These are phyloP conservation scores for Candida corydali DNA, from an alignment of 805 yeast genomes.

Conservation along the genomic window DNA sequence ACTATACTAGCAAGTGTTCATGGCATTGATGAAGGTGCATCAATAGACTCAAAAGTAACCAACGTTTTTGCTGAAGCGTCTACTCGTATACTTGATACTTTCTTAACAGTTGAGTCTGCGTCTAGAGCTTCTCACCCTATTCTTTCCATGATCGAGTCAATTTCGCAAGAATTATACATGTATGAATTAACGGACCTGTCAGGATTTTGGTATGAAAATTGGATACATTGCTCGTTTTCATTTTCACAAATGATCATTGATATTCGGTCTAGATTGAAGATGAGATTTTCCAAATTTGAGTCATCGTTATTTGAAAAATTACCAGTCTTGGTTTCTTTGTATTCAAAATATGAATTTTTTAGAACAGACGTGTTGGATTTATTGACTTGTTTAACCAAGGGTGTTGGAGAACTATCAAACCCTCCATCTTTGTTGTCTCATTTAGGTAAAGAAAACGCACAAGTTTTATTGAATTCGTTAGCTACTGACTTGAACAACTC, in stretches of 20 bases:
- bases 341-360: slow-evolving; percentile 44
- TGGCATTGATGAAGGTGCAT: slow-evolving; percentile 44
- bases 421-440: slow-evolving; percentile 82
- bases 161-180: slow-evolving; percentile 31
- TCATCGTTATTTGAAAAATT: slow-evolving; percentile 50
- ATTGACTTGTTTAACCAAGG: slow-evolving; percentile 53
- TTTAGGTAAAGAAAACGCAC: slow-evolving; percentile 63
- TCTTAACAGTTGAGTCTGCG: slow-evolving; percentile 48
- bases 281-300: slow-evolving; percentile 64
- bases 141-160: slow-evolving; percentile 43
- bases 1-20: slow-evolving; percentile 51
- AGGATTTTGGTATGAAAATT: slow-evolving; percentile 46
- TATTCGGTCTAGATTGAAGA: slow-evolving; percentile 47
- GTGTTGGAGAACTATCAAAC: slow-evolving; percentile 48
- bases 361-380: slow-evolving; percentile 52
- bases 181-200: slow-evolving; percentile 40
- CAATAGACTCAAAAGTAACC: slow-evolving; percentile 36
- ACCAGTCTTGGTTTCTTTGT: slow-evolving; percentile 54
- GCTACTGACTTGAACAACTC: slow-evolving; percentile 56
- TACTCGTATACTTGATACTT: slow-evolving; percentile 46
- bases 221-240: slow-evolving; percentile 49
- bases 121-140: slow-evolving; percentile 54
- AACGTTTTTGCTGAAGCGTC: slow-evolving; percentile 51
- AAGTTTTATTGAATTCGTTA: slow-evolving; percentile 55
- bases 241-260: slow-evolving; percentile 55